phyloP scores from a whole-genome alignment of 2,329 filamentous ascomycete species.

The Ceratocystis eucalypticola region DNA sequence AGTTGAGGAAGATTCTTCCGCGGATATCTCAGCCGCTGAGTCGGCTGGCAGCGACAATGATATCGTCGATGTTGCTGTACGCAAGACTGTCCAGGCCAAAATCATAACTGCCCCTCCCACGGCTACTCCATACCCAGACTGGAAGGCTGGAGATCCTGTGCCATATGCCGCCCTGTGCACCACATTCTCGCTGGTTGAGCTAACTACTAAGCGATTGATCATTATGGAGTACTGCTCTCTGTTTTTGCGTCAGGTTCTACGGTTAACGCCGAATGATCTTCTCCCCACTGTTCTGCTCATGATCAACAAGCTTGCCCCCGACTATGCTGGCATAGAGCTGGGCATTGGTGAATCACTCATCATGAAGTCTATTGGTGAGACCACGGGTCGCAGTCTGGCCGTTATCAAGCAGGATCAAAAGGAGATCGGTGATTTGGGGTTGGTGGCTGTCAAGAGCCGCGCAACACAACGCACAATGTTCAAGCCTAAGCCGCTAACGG shows the following conservation, averaged over 20 bases:
- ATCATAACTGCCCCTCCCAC: constrained; percentile 51
- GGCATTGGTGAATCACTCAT: constrained; percentile 98
- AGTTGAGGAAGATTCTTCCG: constrained; percentile 32
- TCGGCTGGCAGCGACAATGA: constrained; percentile 47
- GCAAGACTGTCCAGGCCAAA: constrained; percentile 67
- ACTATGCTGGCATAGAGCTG: constrained; percentile 90
- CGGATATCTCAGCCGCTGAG: constrained; percentile 25
- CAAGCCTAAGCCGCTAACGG: constrained; percentile 81
- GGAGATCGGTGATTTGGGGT: constrained; percentile 85
- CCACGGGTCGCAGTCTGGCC: constrained; percentile 71
- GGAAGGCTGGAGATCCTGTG: constrained; percentile 76
- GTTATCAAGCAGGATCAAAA: constrained; percentile 94
- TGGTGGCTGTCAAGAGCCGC: constrained; percentile 90
- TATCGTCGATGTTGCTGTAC: constrained; percentile 56
- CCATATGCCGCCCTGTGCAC: constrained; percentile 90
- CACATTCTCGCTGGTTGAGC: constrained; percentile 87
- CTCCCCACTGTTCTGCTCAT: constrained; percentile 83
- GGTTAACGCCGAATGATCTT: constrained; percentile 76
- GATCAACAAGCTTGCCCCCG: constrained; percentile 95
- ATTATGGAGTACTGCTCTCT: constrained; percentile 81
- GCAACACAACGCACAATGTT: constrained; percentile 97
- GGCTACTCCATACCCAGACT: constrained; percentile 73
- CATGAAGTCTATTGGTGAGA: constrained; percentile 96
- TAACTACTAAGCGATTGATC: constrained; percentile 80
- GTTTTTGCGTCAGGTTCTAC: constrained; percentile 87